Evolutionary conservation across 148 eudicot species (phyloP).

Genomic region (Gaultheria prostrata): DNA sequence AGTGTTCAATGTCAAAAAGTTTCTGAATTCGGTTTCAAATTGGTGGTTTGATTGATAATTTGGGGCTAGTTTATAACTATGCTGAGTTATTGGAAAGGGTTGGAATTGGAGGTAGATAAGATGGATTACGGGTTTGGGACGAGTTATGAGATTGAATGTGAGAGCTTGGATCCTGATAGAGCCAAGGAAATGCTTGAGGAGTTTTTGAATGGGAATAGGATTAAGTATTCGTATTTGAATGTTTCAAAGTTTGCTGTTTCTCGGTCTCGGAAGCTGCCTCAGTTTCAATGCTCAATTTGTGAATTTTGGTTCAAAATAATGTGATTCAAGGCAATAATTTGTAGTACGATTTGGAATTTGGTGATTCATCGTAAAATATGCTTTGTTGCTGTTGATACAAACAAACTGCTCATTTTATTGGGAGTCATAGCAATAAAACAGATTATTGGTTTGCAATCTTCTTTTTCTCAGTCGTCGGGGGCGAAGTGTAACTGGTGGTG

Average conservation of each 20-base stretch:
- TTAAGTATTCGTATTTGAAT: conserved; percentile 43
- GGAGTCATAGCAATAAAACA: background rate
- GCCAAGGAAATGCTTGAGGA: conserved; percentile 51
- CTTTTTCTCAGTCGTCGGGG: background rate
- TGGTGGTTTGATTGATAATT: no score
- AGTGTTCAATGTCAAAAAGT: no score
- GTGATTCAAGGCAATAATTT: background rate
- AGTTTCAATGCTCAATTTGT: background rate
- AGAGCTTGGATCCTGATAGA: conserved; percentile 39
- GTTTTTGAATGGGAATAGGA: conserved; percentile 42
- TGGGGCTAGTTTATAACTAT: no score
- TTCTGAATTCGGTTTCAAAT: no score
- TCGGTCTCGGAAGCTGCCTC: conserved; percentile 46
- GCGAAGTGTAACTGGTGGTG: background rate
- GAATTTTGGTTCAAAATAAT: background rate
- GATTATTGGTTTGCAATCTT: background rate
- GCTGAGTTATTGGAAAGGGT: conserved; percentile 37
- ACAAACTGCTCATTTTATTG: background rate
- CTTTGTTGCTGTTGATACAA: background rate
- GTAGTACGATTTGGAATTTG: background rate
- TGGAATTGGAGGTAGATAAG: conserved; percentile 57
- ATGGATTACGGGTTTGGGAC: conserved; percentile 48
- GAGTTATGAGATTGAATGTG: conserved; percentile 59
- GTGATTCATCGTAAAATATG: background rate
- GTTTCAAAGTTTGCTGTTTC: conserved; percentile 46